Evolutionary conservation across 768 basidiomycete genomes (phyloP).

Genomic region (Boletus rubroflammeus): DNA sequence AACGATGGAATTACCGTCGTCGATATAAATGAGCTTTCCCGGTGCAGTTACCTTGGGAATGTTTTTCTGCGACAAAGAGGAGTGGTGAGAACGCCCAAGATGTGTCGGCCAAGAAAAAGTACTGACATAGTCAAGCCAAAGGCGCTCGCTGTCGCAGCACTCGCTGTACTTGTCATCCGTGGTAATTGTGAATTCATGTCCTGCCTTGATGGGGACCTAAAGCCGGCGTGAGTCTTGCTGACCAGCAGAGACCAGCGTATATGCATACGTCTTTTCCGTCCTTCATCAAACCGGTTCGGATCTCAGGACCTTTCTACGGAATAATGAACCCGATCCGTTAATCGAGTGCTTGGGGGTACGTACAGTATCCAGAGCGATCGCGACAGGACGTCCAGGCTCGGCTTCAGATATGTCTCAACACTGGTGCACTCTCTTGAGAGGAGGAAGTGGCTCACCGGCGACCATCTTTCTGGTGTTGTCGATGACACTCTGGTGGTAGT

Average conservation of each 20-base stretch:
- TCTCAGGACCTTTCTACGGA: constrained; percentile 94
- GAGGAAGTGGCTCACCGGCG: constrained; percentile 47
- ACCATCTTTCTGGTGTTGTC: constrained; percentile 93
- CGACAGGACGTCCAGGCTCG: constrained; percentile 86
- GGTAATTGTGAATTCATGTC: constrained; percentile 90
- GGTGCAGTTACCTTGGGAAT: constrained; percentile 92
- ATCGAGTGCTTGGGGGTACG: constrained; percentile 27
- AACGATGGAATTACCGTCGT: constrained; percentile 64
- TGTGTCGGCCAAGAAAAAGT: neutral
- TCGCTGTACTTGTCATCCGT: constrained; percentile 81
- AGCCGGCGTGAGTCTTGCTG: constrained; percentile 3
- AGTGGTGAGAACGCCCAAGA: neutral
- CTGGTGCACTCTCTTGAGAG: neutral
- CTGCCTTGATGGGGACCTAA: constrained; percentile 80
- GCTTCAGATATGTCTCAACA: constrained; percentile 13
- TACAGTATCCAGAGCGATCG: constrained; percentile 96
- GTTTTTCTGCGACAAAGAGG: constrained; percentile 55
- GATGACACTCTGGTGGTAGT: constrained; percentile 98
- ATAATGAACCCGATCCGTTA: constrained; percentile 5
- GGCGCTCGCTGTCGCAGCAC: constrained; percentile 73
- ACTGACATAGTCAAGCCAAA: constrained; percentile 94
- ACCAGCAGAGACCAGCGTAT: constrained; percentile 3
- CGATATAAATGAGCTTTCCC: constrained; percentile 97
- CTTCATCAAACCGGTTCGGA: constrained; percentile 92
- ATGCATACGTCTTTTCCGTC: constrained; percentile 77